These are phyloP conservation scores for Tremellales sp. DNA, from an alignment of 1,284 basidiomycete species.

Conservation along the genomic window DNA sequence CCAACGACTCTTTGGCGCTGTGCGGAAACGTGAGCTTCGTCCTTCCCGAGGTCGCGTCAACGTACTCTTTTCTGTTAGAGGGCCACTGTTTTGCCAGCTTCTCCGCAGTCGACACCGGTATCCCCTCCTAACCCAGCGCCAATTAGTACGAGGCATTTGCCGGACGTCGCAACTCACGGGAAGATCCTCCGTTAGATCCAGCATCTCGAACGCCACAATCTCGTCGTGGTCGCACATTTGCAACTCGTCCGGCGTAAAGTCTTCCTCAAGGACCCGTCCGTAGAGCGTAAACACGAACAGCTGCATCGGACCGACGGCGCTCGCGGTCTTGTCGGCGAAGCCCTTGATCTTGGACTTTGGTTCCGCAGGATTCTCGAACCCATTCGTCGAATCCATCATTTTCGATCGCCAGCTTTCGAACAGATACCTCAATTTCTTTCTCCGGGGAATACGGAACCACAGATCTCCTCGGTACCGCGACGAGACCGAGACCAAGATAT, in stretches of 20 bases:
- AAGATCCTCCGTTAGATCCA: slow-evolving; percentile 71
- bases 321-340: slow-evolving; percentile 32
- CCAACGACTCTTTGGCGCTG: slow-evolving; percentile 7
- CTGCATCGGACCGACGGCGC: neutral
- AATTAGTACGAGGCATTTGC: neutral
- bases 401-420: slow-evolving; percentile 80
- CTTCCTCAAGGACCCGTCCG: slow-evolving; percentile 65
- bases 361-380: slow-evolving; percentile 5
- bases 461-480: slow-evolving; percentile 80
- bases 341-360: slow-evolving; percentile 8
- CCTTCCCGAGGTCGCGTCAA: neutral
- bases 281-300: slow-evolving; percentile 71
- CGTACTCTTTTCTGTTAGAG: slow-evolving; percentile 2
- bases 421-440: slow-evolving; percentile 70
- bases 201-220: slow-evolving; percentile 75
- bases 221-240: slow-evolving; percentile 78
- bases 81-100: slow-evolving; percentile 10
- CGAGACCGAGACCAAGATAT: slow-evolving; percentile 76
- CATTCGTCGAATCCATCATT: slow-evolving; percentile 58
- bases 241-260: slow-evolving; percentile 75
- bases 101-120: neutral
- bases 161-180: slow-evolving; percentile 36
- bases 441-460: slow-evolving; percentile 81
- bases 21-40: neutral
- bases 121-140: neutral